phyloP scores from a whole-genome alignment of 129 eudicot species.

The Centrapalus pauciflorus region DNA sequence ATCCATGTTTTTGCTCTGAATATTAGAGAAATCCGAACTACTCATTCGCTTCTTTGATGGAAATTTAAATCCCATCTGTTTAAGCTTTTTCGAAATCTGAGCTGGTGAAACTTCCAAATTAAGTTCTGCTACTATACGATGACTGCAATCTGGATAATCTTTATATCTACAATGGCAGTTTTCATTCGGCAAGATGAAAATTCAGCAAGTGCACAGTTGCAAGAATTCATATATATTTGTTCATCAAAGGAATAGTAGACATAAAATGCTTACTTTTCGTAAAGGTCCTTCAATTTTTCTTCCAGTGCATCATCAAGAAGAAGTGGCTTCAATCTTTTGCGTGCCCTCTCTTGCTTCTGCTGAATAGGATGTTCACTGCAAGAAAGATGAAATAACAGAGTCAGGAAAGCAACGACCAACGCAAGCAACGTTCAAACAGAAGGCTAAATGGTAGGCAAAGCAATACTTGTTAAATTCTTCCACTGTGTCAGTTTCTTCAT shows the following conservation, averaged over 20 bases:
- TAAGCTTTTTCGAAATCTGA: slow-evolving; percentile 59
- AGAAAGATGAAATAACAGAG: slow-evolving; percentile 23
- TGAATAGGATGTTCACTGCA: slow-evolving; percentile 45
- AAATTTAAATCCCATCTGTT: slow-evolving; percentile 54
- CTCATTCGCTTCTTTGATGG: slow-evolving; percentile 42
- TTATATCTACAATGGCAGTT: slow-evolving; percentile 50
- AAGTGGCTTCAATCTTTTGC: slow-evolving; percentile 46
- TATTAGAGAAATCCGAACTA: slow-evolving; percentile 15
- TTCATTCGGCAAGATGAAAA: slow-evolving; percentile 8
- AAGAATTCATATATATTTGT: neutral
- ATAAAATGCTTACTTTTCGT: slow-evolving; percentile 54
- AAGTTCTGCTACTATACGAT: slow-evolving; percentile 62
- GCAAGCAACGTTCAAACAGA: neutral
- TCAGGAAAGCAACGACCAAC: slow-evolving; percentile 5
- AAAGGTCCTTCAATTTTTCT: slow-evolving; percentile 55
- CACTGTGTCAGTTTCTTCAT: slow-evolving; percentile 18
- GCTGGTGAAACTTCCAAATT: slow-evolving; percentile 47
- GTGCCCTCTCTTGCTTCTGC: slow-evolving; percentile 30
- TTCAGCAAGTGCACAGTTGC: slow-evolving; percentile 11
- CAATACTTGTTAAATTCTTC: slow-evolving; percentile 34
- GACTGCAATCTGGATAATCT: slow-evolving; percentile 48
- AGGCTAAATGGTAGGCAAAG: slow-evolving; percentile 1
- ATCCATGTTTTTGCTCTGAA: slow-evolving; percentile 14
- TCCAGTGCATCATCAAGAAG: slow-evolving; percentile 49
- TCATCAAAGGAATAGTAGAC: neutral